These are phyloP conservation scores for Massariosphaeria phaeospora DNA, from an alignment of 495 filamentous ascomycete species.

Conservation along the genomic window DNA sequence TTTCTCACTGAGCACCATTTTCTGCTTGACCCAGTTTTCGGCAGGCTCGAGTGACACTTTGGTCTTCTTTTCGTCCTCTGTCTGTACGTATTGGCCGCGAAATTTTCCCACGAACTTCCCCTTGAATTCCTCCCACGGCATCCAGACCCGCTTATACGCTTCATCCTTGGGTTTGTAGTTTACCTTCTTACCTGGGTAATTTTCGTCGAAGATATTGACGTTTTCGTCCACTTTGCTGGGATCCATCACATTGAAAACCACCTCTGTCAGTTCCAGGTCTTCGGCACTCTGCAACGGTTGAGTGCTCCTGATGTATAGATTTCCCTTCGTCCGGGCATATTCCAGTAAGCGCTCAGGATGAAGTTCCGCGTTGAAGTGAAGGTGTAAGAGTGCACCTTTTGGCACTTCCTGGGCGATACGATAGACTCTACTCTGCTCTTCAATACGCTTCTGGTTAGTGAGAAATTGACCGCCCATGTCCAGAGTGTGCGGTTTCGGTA, in stretches of 20 bases:
- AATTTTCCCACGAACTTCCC: neutral
- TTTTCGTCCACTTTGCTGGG: constrained; percentile 9
- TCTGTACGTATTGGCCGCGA: neutral
- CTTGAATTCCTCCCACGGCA: constrained; percentile 13
- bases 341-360: constrained; percentile 33
- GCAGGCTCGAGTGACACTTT: constrained; percentile 2
- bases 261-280: constrained; percentile 33
- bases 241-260: constrained; percentile 39
- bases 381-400: constrained; percentile 39
- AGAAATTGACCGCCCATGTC: constrained; percentile 44
- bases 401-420: constrained; percentile 34
- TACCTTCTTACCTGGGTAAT: constrained; percentile 24
- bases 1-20: constrained; percentile 33
- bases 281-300: constrained; percentile 21
- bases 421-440: constrained; percentile 34
- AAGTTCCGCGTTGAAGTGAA: constrained; percentile 43
- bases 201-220: constrained; percentile 32
- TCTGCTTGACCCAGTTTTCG: constrained; percentile 30
- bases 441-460: constrained; percentile 37
- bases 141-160: constrained; percentile 15
- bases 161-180: constrained; percentile 4
- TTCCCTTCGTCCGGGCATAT: constrained; percentile 26
- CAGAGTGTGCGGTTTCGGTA: constrained; percentile 32
- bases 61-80: neutral
- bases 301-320: constrained; percentile 38